Evolutionary conservation across 73 alveolate genomes (phyloP), one percentile per base, ranked within the genome.

Genomic region (Breviolum minutum): DNA sequence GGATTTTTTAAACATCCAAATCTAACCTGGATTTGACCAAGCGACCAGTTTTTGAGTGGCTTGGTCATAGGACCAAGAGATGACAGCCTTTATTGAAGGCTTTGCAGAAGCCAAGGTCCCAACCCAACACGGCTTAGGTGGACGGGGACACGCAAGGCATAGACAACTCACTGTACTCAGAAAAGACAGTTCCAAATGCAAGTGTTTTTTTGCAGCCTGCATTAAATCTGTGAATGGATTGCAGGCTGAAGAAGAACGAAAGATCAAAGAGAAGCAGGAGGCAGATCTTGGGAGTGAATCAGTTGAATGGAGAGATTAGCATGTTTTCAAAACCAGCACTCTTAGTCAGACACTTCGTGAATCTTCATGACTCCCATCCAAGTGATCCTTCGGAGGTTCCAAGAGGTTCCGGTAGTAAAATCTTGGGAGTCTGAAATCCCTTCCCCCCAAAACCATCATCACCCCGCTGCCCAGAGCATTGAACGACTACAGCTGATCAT

Each of bases 71-170:
- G 97, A 92, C 82, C 97, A 92, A 61, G 97, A 92, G 80, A 92
- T 92, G 97, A 92, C 97, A 6, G 97, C 97, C 68, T 92, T 92
- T 60, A 92, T 92, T 26, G 97, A 92, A n/a, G 97, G 97, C 97
- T 92, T 92, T 14, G 97, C 97, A 13, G 97, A 92, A 79, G 86
- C 90, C 90, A 92, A 92, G 97, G 97, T 32, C 54, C 0, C 54
- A 40, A 0, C 54, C 54, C 7, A 68, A 17, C 32, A 17, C 32
- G 32, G 8, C 63, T 12, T 30, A 8, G 19, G 86, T 27, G 48
- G 54, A 40, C 29, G 86, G 86, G 63, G 86, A 27, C 27, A 12
- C 63, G 0, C 77, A 68, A 68, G 24, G 77, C 77, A 68, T 6
- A 68, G 77, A 40, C 54, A 40, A 40, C 54, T 40, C 54, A 40